Conservation (phyloP, 805 yeast species). For the Yarrowia alimentaria region DNA sequence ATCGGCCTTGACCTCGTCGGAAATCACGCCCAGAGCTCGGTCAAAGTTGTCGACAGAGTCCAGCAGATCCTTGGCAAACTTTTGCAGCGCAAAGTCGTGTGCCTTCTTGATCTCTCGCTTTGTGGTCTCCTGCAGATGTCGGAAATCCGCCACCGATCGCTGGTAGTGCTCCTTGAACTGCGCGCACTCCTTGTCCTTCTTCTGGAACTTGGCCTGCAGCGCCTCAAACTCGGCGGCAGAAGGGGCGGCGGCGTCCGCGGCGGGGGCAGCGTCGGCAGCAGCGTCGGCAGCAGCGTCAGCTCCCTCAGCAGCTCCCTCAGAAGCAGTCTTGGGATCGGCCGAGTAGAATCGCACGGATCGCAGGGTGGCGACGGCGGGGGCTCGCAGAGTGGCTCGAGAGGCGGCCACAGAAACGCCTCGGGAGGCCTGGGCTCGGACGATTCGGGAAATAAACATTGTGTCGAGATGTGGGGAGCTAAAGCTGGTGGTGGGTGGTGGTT, state of each 20-base stretch:
- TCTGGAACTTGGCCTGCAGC: conserved; percentile 53
- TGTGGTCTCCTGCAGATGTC: conserved; percentile 87
- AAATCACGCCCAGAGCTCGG: conserved; percentile 72
- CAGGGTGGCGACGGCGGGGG: conserved; percentile 30
- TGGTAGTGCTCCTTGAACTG: conserved; percentile 80
- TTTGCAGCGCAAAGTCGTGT: conserved; percentile 85
- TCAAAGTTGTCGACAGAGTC: conserved; percentile 90
- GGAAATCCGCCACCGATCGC: conserved; percentile 86
- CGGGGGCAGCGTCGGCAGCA: conserved; percentile 15
- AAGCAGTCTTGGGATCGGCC: conserved; percentile 26
- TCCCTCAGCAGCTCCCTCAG: conserved; percentile 20
- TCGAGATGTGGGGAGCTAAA: neutral
- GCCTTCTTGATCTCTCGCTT: conserved; percentile 84
- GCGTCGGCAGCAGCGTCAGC: conserved; percentile 23
- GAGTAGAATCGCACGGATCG: conserved; percentile 22
- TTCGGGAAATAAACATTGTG: conserved; percentile 13
- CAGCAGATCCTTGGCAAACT: conserved; percentile 83
- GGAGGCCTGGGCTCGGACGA: conserved; percentile 16
- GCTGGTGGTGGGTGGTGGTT: neutral
- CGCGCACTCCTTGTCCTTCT: conserved; percentile 62
- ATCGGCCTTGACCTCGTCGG: conserved; percentile 37
- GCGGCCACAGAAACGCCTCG: conserved; percentile 30
- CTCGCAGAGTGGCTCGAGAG: conserved; percentile 30
- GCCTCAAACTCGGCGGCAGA: conserved; percentile 32
- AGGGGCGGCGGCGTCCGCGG: conserved; percentile 33